phyloP scores from a whole-genome alignment of 768 basidiomycete species.

The Antrodiella citrinella region DNA sequence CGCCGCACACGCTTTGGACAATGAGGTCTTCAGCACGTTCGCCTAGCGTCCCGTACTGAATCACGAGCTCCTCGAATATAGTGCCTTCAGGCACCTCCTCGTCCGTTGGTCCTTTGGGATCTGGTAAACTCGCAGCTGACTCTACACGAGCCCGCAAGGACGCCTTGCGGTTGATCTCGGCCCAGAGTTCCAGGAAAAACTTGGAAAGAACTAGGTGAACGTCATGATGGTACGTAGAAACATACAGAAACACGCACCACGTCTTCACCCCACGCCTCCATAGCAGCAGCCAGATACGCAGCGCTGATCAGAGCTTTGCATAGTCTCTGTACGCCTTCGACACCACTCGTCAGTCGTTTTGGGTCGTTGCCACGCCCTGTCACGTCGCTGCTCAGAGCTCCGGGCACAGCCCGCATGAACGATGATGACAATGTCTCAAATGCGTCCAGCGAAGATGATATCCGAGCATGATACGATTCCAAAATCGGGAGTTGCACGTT shows the following conservation, averaged over 20 bases:
- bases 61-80: constrained; percentile 73
- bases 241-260: constrained; percentile 41
- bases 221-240: not conserved
- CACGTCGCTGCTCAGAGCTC: constrained; percentile 63
- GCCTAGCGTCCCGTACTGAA: constrained; percentile 50
- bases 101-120: constrained; percentile 23
- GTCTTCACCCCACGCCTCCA: constrained; percentile 87
- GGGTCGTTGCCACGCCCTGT: constrained; percentile 31
- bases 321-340: constrained; percentile 74
- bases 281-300: constrained; percentile 56
- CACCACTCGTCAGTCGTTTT: constrained; percentile 67
- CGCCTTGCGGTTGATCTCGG: constrained; percentile 59
- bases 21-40: constrained; percentile 83
- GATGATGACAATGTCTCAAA: constrained; percentile 88
- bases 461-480: constrained; percentile 65
- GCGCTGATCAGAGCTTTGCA: constrained; percentile 84
- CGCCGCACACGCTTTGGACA: constrained; percentile 71
- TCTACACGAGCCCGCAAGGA: constrained; percentile 49
- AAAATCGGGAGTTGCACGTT: constrained; percentile 81
- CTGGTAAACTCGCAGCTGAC: constrained; percentile 42
- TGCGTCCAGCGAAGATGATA: constrained; percentile 82
- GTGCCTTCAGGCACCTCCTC: constrained; percentile 45
- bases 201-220: constrained; percentile 23
- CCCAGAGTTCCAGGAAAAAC: constrained; percentile 92
- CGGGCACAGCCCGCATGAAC: constrained; percentile 87